Base-by-base conservation (phyloP, 2,329 filamentous ascomycete genomes). In the Drechslerella coelobrocha region DNA sequence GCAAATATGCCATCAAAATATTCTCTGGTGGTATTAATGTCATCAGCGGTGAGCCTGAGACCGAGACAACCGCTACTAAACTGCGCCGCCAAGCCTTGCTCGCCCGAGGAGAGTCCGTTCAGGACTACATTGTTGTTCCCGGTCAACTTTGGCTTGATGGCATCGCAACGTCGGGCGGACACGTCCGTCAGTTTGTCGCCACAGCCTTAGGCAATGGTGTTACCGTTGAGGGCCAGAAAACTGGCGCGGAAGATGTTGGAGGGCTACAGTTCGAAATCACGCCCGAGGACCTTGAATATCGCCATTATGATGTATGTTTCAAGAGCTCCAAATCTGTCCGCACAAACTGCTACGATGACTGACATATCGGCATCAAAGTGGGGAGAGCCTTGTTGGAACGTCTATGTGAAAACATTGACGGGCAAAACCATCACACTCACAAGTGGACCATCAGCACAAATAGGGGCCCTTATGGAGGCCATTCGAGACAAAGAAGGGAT, bases 401-500 rank as follows among this genome's bases (percentile, higher is more conserved):
- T 92, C 74, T 92, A 92, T 75, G 89, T 92, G 78, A 92, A 91
- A 84, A 91, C 89, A 0, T 81, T 93, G 1, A 93, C 90, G 0
- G 87, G 87, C 31, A 88, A 88, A 83, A 88, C 86, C 0, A 88
- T 89, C 74, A 88, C 86, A 1, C 77, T 88, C 27, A 86, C 72
- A 59, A 72, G 74, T 14, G 73, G 73, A 63, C 72, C 73, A 6
- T 89, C 86, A 0, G 92, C 96, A 76, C 95, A 92, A 43, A 96
- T 96, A 80, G 92, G 96, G 83, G 96, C 96, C 73, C 92, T 96
- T 31, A 97, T 96, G 87, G 86, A 85, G 51, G 96, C 96, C 85
- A 97, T 97, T 41, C 92, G 97, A 81, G 92, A 97, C 78, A 96
- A 97, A 86, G 92, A 97, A 81, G 92, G 92, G 26, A 96, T 97